phyloP scores from a whole-genome alignment of 1,139 yeast genomes.

The Arxiozyma bovina region DNA sequence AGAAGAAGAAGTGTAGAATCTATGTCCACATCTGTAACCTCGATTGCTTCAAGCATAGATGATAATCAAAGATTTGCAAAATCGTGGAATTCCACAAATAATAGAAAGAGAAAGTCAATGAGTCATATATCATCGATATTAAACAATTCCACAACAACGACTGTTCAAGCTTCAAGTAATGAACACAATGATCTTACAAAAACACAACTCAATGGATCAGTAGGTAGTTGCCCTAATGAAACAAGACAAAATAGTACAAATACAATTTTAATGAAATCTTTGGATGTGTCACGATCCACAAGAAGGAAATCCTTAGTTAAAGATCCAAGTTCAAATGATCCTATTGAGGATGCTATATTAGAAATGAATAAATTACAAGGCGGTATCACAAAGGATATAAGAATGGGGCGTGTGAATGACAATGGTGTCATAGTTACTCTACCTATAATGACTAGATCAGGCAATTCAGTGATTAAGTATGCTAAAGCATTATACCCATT shows the following conservation, averaged over 20 bases:
- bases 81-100: constrained; percentile 29
- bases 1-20: constrained; percentile 27
- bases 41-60: constrained; percentile 27
- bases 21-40: constrained; percentile 28
- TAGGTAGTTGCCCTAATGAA: background rate
- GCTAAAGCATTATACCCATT: constrained; percentile 29
- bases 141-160: background rate
- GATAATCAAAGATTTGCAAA: constrained; percentile 30
- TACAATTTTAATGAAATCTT: constrained; percentile 9
- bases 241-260: constrained; percentile 12
- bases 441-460: constrained; percentile 21
- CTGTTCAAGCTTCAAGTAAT: background rate
- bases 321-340: constrained; percentile 14
- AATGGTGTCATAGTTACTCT: constrained; percentile 24
- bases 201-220: background rate
- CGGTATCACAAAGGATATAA: constrained; percentile 6
- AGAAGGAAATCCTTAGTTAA: constrained; percentile 23
- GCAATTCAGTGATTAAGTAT: constrained; percentile 22
- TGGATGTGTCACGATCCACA: background rate
- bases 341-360: constrained; percentile 24
- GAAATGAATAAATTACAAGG: constrained; percentile 26
- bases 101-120: constrained; percentile 28
- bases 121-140: constrained; percentile 12
- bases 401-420: constrained; percentile 21
- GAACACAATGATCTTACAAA: constrained; percentile 4